Conservation (phyloP, 202 grass and related monocot species). For the Tripidium arundinaceum region DNA sequence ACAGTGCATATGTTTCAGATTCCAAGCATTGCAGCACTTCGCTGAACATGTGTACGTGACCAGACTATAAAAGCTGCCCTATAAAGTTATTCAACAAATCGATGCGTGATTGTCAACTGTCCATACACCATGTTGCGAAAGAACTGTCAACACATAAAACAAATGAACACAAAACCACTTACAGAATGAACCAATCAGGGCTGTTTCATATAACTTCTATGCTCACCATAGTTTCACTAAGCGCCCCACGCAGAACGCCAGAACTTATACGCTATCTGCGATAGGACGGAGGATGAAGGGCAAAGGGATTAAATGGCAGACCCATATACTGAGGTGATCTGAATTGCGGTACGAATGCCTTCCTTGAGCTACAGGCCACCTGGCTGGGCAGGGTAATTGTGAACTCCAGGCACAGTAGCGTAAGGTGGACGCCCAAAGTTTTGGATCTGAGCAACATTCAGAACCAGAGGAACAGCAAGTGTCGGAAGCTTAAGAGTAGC, state of each 20-base stretch:
- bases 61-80: not conserved
- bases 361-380: constrained; percentile 5
- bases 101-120: not conserved
- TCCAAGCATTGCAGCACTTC: not conserved
- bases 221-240: not conserved
- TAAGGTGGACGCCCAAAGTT: constrained; percentile 20
- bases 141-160: not conserved
- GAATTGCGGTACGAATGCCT: not conserved
- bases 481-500: constrained; percentile 4
- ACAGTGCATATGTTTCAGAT: not conserved
- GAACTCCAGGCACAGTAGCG: not conserved
- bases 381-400: not conserved
- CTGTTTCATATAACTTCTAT: not conserved
- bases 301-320: not conserved
- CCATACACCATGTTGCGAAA: not conserved
- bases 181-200: not conserved
- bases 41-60: not conserved
- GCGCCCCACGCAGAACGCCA: not conserved
- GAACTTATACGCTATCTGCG: constrained; percentile 17
- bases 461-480: not conserved
- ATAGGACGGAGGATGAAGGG: not conserved
- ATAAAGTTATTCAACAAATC: not conserved
- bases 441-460: not conserved
- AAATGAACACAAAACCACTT: not conserved
- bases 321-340: constrained; percentile 9